Conservation (phyloP, 31 red algal genomes). For the Odonthalia washingtoniensis region DNA sequence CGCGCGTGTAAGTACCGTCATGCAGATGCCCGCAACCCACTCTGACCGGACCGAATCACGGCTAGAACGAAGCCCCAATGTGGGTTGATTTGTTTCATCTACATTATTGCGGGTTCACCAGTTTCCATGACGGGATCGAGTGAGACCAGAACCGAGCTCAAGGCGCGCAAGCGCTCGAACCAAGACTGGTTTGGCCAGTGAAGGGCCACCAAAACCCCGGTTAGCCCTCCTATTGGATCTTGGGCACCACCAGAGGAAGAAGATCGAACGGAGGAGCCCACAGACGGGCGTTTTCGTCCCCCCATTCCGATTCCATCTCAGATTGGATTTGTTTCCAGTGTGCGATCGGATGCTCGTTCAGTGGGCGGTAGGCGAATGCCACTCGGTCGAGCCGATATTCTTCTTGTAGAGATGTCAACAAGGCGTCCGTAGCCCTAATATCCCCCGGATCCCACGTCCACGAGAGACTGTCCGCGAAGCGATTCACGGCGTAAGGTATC, state of each 20-base stretch:
- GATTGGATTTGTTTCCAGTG: background rate
- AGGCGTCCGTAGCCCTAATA: too few species aligned
- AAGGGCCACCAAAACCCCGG: conserved; percentile 14
- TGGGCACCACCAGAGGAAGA: background rate
- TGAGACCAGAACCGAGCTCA: too few species aligned
- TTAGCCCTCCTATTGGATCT: conserved; percentile 6
- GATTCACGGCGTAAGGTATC: conserved; percentile 42
- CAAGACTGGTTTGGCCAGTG: conserved; percentile 14
- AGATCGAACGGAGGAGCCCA: too few species aligned
- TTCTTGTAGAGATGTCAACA: background rate
- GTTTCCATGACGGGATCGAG: background rate
- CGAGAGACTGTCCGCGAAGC: conserved; percentile 28
- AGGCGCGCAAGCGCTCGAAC: too few species aligned
- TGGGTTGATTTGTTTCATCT: background rate
- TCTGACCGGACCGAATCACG: too few species aligned
- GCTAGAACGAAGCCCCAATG: too few species aligned
- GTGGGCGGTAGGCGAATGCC: background rate
- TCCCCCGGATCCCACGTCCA: conserved; percentile 47
- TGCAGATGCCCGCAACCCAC: too few species aligned
- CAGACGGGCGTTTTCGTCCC: background rate
- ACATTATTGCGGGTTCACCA: too few species aligned
- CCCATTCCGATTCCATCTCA: background rate
- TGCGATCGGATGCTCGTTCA: background rate
- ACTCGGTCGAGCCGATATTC: background rate
- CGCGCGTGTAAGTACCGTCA: too few species aligned